phyloP scores from a whole-genome alignment of 345 rosid species.

The Salix brachista region DNA sequence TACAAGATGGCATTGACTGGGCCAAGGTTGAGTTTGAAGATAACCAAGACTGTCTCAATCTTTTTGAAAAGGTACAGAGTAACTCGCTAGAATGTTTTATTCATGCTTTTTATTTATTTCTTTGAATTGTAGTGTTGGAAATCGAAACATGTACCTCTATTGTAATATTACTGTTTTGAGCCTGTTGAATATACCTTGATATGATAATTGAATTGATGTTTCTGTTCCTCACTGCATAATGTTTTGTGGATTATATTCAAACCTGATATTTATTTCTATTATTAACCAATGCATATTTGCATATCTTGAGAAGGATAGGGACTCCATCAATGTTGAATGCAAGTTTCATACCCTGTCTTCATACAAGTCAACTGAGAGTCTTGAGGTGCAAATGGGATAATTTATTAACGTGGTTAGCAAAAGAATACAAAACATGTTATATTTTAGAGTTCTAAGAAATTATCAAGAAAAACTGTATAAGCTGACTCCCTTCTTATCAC shows the following conservation, averaged over 20 bases:
- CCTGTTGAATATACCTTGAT: not conserved
- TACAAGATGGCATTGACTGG: conserved; percentile 99
- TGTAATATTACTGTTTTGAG: not conserved
- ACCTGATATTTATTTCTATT: not conserved
- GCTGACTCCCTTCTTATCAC: not conserved
- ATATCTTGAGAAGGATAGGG: not conserved
- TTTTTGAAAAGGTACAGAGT: conserved; percentile 83
- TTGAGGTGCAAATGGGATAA: not conserved
- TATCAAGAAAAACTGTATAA: not conserved
- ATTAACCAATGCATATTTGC: not conserved
- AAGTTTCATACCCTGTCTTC: not conserved
- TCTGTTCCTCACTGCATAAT: not conserved
- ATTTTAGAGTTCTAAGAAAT: not conserved
- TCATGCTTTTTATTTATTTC: not conserved
- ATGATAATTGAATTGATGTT: not conserved
- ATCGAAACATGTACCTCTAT: not conserved
- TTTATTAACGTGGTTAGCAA: not conserved
- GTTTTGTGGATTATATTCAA: not conserved
- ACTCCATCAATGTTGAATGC: not conserved
- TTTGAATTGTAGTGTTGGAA: not conserved
- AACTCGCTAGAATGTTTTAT: not conserved
- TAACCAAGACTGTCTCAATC: conserved; percentile 95
- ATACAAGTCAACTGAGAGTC: not conserved
- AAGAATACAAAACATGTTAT: not conserved
- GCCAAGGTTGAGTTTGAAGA: conserved; percentile 96